Evolutionary conservation across 139 green algal species (phyloP), one percentile per base, ranked within the genome.

Genomic region (Chlamydomonas eustigma): DNA sequence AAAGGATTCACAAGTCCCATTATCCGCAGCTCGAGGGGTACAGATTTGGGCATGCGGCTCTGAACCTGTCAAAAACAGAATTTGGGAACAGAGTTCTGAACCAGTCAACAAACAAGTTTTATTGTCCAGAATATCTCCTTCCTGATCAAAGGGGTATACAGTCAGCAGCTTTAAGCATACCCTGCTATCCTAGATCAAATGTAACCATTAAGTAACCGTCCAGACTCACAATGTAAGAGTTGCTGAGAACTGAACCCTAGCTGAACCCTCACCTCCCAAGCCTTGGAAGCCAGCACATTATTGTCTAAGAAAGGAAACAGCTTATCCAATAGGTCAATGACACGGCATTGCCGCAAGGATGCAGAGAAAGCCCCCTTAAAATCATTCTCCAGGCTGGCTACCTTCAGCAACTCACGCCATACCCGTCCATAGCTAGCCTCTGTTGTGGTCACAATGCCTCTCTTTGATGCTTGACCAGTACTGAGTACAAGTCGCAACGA

Each of bases 361-460:
- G 12, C 12, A 58, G 44, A 58, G 44, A 58, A 58, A 58, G 18
- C 12, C 12, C 44, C 44, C 44, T n/a, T n/a, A n/a, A n/a, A n/a
- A n/a, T 58, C 12, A 58, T 58, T 58, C 44, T 58, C 44, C 44
- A 58, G 44, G 44, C 44, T 58, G 44, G 44, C 44, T 58, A 58
- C 18, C 44, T 58, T 58, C 12, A 58, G 44, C 44, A 58, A 18
- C 44, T 58, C 44, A 12, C 44, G 12, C 44, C 44, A 58, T 28
- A 58, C 44, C 44, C 44, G 44, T 58, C 44, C 44, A 12, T 12
- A 12, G 12, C 44, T 12, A 12, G 44, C 44, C 44, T 58, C 44
- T 58, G 44, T 58, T 12, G 44, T 58, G 44, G 44, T 18, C 44
- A 58, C 44, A 58, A 12, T 18, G n/a, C n/a, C n/a, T n/a, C n/a